Conservation (phyloP, 805 yeast genomes). For the Saturnispora silvae region DNA sequence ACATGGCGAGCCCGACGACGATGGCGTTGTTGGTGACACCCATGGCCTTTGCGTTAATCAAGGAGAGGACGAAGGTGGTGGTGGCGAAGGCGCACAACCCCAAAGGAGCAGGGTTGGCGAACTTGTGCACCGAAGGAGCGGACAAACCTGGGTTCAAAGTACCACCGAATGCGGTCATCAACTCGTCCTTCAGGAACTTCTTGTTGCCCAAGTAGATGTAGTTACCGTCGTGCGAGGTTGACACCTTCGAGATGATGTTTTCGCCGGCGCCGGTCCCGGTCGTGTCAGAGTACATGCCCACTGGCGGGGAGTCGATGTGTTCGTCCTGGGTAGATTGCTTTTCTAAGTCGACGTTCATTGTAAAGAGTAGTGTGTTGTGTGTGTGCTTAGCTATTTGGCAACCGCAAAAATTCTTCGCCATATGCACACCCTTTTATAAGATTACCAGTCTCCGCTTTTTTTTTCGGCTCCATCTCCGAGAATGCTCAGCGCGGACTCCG, state of each 20-base stretch:
- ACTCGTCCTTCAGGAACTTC: constrained; percentile 51
- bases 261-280: constrained; percentile 2
- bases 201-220: constrained; percentile 64
- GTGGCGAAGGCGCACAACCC: constrained; percentile 65
- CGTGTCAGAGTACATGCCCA: constrained; percentile 15
- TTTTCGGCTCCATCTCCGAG: background rate
- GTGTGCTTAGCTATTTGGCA: too few relatives aligned
- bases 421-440: background rate
- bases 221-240: constrained; percentile 49
- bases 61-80: constrained; percentile 54
- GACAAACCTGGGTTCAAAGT: constrained; percentile 59
- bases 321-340: constrained; percentile 15
- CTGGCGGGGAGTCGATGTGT: constrained; percentile 17
- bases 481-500: background rate
- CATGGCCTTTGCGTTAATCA: constrained; percentile 56
- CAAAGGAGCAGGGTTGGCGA: constrained; percentile 69
- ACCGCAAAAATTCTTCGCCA: too few relatives aligned
- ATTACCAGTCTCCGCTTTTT: background rate
- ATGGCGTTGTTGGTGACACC: constrained; percentile 52
- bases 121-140: constrained; percentile 45
- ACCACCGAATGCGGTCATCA: constrained; percentile 72
- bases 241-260: constrained; percentile 18
- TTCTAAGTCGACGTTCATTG: constrained; percentile 14
- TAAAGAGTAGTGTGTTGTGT: constrained; percentile 3
- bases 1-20: constrained; percentile 55